Conservation (phyloP, 495 filamentous ascomycete genomes). For the Margaritispora aquatica region DNA sequence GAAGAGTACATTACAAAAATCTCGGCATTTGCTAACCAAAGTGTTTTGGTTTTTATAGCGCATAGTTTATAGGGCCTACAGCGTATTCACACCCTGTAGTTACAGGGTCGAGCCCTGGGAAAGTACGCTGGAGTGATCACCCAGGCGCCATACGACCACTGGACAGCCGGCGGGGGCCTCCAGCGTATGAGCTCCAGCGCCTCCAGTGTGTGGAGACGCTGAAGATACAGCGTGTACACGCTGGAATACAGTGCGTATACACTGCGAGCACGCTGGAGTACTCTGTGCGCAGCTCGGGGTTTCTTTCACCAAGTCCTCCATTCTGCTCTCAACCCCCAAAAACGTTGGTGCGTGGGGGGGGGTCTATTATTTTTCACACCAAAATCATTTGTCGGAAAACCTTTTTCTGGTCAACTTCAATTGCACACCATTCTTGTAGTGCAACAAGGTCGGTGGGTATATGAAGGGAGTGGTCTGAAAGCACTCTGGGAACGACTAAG, state of each 20-base stretch:
- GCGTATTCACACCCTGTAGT: not conserved
- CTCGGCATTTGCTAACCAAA: too few species aligned
- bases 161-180: too few species aligned
- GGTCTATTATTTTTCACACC: not conserved
- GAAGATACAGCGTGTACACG: too few species aligned
- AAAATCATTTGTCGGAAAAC: slow-evolving; percentile 6
- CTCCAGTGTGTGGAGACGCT: not conserved
- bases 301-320: not conserved
- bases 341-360: not conserved
- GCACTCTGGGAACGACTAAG: not conserved
- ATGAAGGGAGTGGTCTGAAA: not conserved
- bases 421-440: not conserved
- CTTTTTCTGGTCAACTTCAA: not conserved
- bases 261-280: too few species aligned
- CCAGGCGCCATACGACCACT: not conserved
- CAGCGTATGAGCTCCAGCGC: not conserved
- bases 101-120: not conserved
- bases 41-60: too few species aligned
- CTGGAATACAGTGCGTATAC: too few species aligned
- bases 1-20: too few species aligned
- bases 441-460: slow-evolving; percentile 2
- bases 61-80: not conserved
- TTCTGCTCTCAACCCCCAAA: not conserved
- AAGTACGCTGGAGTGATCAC: not conserved
- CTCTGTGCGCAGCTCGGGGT: too few species aligned